These are phyloP conservation scores for Clavariopsis aquatica DNA, from an alignment of 495 filamentous ascomycete genomes.

Conservation along the genomic window DNA sequence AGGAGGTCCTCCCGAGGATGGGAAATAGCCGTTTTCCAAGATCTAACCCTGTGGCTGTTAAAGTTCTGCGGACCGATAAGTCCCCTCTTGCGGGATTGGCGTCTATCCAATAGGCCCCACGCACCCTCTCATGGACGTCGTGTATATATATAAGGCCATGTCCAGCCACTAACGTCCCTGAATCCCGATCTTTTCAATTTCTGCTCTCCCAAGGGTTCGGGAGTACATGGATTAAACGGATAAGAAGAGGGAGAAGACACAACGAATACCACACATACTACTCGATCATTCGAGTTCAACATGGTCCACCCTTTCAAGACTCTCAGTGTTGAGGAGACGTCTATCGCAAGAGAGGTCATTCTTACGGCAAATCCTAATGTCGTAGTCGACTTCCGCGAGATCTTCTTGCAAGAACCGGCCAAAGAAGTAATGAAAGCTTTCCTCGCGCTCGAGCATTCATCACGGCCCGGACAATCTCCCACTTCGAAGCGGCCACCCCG, in stretches of 20 bases:
- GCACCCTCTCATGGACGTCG: neutral
- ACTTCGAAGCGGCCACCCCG: conserved; percentile 56
- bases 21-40: neutral
- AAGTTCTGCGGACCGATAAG: neutral
- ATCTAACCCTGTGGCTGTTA: neutral
- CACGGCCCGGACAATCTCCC: conserved; percentile 44
- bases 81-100: neutral
- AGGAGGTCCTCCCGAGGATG: neutral
- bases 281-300: neutral
- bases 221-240: neutral
- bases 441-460: conserved; percentile 54
- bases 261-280: neutral
- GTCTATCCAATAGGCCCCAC: neutral
- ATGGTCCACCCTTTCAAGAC: conserved; percentile 52
- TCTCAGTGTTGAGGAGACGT: conserved; percentile 53
- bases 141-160: neutral
- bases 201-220: neutral
- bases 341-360: conserved; percentile 52
- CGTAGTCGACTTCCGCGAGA: conserved; percentile 56
- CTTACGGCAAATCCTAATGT: conserved; percentile 47
- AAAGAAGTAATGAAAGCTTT: conserved; percentile 53
- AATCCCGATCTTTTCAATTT: neutral
- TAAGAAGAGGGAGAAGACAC: neutral
- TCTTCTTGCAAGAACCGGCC: conserved; percentile 55
- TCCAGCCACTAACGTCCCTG: neutral